Evolutionary conservation across 805 yeast species (phyloP).

Genomic region (Wickerhamomyces bovis): DNA sequence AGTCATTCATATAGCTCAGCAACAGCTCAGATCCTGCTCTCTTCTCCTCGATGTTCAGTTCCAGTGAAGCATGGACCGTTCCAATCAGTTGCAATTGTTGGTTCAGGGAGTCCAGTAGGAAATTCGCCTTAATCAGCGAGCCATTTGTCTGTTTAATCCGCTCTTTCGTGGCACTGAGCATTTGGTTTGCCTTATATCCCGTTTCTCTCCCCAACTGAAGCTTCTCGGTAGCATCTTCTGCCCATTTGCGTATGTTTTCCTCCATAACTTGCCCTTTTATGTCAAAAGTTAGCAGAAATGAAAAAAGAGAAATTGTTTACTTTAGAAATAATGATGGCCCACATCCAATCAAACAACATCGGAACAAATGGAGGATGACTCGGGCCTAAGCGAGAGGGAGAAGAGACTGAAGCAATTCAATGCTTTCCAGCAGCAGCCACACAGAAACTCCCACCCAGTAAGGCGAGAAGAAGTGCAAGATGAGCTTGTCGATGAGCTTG

Average conservation of each 20-base stretch:
- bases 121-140: slow-evolving; percentile 36
- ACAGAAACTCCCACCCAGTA: neutral
- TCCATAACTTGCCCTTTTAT: neutral
- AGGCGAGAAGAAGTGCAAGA: slow-evolving; percentile 5
- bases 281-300: neutral
- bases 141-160: slow-evolving; percentile 36
- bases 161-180: slow-evolving; percentile 31
- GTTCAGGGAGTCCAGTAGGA: slow-evolving; percentile 37
- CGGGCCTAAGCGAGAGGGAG: neutral
- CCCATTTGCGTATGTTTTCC: slow-evolving; percentile 26
- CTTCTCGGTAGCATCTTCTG: slow-evolving; percentile 40
- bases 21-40: slow-evolving; percentile 20
- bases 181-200: slow-evolving; percentile 44
- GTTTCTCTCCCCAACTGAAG: slow-evolving; percentile 43
- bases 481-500: slow-evolving; percentile 5
- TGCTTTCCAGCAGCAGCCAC: neutral
- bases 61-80: slow-evolving; percentile 27
- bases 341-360: neutral
- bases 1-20: slow-evolving; percentile 20
- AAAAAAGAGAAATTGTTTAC: neutral
- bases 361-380: neutral
- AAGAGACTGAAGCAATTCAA: neutral
- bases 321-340: too few relatives aligned
- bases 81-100: slow-evolving; percentile 42
- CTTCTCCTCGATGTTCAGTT: slow-evolving; percentile 22